These are phyloP conservation scores for Diutina neorugosa DNA, from an alignment of 1,139 yeast species.

Conservation along the genomic window DNA sequence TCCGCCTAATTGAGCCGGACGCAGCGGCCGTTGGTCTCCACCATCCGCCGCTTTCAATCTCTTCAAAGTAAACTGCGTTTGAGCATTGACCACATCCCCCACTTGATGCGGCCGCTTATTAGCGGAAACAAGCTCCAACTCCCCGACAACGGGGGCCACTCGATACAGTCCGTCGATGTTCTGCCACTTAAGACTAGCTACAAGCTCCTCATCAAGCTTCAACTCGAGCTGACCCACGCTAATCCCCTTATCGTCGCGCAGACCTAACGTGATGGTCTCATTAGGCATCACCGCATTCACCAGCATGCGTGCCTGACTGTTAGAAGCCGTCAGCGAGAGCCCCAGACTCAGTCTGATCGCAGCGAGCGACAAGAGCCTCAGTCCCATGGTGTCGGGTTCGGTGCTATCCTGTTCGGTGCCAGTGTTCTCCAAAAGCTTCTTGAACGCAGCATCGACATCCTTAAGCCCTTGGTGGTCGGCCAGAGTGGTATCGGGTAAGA, in stretches of 20 bases:
- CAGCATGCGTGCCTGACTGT: conserved; percentile 13
- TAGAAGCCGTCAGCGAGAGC: background rate
- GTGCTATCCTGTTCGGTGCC: conserved; percentile 11
- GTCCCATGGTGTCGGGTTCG: background rate
- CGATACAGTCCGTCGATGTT: conserved; percentile 67
- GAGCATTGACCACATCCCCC: conserved; percentile 4
- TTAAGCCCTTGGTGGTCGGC: conserved; percentile 17
- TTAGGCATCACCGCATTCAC: conserved; percentile 26
- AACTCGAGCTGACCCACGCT: conserved; percentile 49
- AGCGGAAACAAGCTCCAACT: conserved; percentile 27
- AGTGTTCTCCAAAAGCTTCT: conserved; percentile 21
- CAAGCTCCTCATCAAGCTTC: conserved; percentile 54
- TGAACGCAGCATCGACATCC: conserved; percentile 18
- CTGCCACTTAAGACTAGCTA: conserved; percentile 70
- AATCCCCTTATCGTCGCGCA: conserved; percentile 17
- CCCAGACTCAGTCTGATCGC: background rate
- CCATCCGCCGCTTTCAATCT: conserved; percentile 8
- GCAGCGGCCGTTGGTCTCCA: background rate
- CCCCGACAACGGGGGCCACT: conserved; percentile 76
- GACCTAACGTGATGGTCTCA: conserved; percentile 39
- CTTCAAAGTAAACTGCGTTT: conserved; percentile 27
- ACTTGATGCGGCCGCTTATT: conserved; percentile 6
- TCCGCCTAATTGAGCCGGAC: background rate
- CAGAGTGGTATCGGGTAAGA: conserved; percentile 36
- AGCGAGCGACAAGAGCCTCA: background rate